phyloP scores from a whole-genome alignment of 495 filamentous ascomycete genomes.

The Aspergillus mulundensis region DNA sequence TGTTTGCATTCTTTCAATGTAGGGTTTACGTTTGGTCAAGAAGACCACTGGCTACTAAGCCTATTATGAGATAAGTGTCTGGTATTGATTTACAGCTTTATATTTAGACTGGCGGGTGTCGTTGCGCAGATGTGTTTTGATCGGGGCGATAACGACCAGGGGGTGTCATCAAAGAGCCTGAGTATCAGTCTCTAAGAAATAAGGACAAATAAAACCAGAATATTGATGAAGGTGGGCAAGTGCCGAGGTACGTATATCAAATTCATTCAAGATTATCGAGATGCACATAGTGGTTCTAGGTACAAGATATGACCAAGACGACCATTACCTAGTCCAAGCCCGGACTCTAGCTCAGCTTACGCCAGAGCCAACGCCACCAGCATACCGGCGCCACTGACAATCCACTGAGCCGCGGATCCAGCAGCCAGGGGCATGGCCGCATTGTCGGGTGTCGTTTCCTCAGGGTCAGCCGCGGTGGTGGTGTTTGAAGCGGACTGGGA shows the following conservation, averaged over 20 bases:
- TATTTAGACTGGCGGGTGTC: too few species aligned
- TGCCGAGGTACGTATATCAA: neutral
- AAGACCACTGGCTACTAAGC: too few species aligned
- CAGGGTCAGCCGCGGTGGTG: neutral
- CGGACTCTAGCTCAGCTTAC: constrained; percentile 20
- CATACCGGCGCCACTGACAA: constrained; percentile 28
- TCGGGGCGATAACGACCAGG: too few species aligned
- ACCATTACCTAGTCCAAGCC: neutral
- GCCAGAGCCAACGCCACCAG: constrained; percentile 28
- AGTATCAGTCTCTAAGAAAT: too few species aligned
- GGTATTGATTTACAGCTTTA: too few species aligned
- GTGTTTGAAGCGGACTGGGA: constrained; percentile 13
- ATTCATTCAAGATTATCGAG: neutral
- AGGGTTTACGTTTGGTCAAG: too few species aligned
- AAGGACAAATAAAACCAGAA: too few species aligned
- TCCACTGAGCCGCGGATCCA: constrained; percentile 18
- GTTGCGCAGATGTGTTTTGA: too few species aligned
- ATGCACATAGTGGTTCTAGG: neutral
- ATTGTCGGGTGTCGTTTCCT: constrained; percentile 1
- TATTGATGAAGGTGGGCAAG: too few species aligned
- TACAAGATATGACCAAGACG: neutral
- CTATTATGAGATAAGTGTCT: too few species aligned
- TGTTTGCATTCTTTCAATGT: too few species aligned
- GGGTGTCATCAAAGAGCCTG: too few species aligned
- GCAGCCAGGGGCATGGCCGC: constrained; percentile 7